These are phyloP conservation scores for Cyberlindnera xishuangbannaensis DNA, from an alignment of 805 yeast species.

Conservation along the genomic window DNA sequence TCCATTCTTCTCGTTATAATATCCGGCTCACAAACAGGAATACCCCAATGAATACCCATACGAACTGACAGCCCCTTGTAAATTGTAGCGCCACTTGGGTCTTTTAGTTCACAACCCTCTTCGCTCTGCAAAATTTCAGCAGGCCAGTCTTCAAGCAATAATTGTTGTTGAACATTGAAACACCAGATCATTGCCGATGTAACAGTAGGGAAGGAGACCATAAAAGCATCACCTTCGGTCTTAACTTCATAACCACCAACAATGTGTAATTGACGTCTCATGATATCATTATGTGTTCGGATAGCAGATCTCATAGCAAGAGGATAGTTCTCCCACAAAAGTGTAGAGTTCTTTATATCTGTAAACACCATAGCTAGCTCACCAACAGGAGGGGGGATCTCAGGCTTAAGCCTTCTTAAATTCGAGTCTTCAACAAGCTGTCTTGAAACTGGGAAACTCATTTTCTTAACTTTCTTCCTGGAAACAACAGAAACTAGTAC, in stretches of 20 bases:
- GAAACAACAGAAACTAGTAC: constrained; percentile 77
- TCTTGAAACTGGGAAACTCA: constrained; percentile 31
- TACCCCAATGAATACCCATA: constrained; percentile 99
- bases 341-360: constrained; percentile 91
- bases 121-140: constrained; percentile 78
- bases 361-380: constrained; percentile 95
- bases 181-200: constrained; percentile 92
- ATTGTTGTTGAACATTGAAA: constrained; percentile 81
- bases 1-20: constrained; percentile 97
- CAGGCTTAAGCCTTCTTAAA: constrained; percentile 78
- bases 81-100: constrained; percentile 48
- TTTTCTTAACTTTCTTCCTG: constrained; percentile 43
- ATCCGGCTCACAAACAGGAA: constrained; percentile 93
- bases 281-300: constrained; percentile 85
- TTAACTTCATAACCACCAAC: constrained; percentile 98
- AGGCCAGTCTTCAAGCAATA: constrained; percentile 91
- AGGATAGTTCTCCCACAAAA: constrained; percentile 90
- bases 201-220: constrained; percentile 94
- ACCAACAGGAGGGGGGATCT: constrained; percentile 92
- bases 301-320: constrained; percentile 96
- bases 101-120: constrained; percentile 78
- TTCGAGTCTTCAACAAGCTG: constrained; percentile 69
- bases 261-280: constrained; percentile 88
- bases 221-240: constrained; percentile 98
- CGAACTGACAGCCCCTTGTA: constrained; percentile 91